Conservation (phyloP, 768 basidiomycete species). For the Leccinum imitatum region DNA sequence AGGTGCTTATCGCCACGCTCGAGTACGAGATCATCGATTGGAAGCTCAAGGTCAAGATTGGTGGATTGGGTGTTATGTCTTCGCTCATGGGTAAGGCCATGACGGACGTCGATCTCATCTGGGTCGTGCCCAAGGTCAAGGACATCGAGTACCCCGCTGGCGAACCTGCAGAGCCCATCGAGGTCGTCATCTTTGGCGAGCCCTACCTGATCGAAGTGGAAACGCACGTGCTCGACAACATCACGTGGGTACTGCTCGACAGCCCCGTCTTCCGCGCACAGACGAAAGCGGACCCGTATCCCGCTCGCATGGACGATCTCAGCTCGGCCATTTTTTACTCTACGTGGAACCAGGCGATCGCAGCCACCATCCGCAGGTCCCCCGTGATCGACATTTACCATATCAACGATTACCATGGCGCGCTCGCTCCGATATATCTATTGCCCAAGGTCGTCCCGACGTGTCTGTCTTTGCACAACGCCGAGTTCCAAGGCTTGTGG, state of each 20-base stretch:
- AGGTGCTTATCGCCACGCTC: conserved; percentile 87
- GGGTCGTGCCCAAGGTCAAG: conserved; percentile 94
- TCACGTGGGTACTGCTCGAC: conserved; percentile 92
- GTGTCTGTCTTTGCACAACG: conserved; percentile 93
- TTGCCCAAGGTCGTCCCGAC: conserved; percentile 88
- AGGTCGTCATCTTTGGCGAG: conserved; percentile 95
- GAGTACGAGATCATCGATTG: conserved; percentile 98
- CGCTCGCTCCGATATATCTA: conserved; percentile 86
- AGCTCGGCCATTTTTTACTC: conserved; percentile 97
- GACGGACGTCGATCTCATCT: conserved; percentile 93
- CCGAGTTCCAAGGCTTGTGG: conserved; percentile 98
- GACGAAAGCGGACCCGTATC: conserved; percentile 94
- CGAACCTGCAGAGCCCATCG: conserved; percentile 90
- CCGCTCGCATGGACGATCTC: conserved; percentile 95
- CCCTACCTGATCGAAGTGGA: conserved; percentile 95
- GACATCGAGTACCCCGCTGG: conserved; percentile 91
- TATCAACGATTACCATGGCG: conserved; percentile 94
- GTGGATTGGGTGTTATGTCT: conserved; percentile 97
- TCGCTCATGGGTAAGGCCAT: conserved; percentile 97
- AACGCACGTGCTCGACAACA: conserved; percentile 90
- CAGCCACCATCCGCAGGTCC: conserved; percentile 81
- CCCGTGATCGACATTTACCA: conserved; percentile 93
- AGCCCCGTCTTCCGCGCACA: conserved; percentile 96
- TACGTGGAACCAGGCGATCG: conserved; percentile 97
- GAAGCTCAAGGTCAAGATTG: conserved; percentile 98